Evolutionary conservation across 1,284 basidiomycete genomes (phyloP), one percentile per base, ranked within the genome.

Genomic region (Bondarzewia mesenterica): DNA sequence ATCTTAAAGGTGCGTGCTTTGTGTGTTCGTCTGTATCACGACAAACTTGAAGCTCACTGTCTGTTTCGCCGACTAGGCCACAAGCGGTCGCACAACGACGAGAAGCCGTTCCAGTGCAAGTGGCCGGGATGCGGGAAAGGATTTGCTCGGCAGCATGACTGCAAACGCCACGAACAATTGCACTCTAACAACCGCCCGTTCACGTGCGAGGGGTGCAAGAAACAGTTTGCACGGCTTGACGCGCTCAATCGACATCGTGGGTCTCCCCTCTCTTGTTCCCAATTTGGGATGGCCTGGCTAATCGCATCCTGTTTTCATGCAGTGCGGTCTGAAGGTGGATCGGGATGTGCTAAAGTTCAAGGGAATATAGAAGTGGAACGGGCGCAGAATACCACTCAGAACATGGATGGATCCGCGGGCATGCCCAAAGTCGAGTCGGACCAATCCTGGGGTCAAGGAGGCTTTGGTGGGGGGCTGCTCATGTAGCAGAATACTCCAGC

Each of bases 41-140:
- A n/a, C n/a, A n/a, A n/a, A n/a, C n/a, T n/a, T n/a, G n/a, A n/a
- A n/a, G n/a, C n/a, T n/a, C n/a, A n/a, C n/a, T n/a, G n/a, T n/a
- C n/a, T n/a, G n/a, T n/a, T n/a, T n/a, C n/a, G n/a, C n/a, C n/a
- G 26, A 16, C 27, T 55, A 82, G 84, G 82, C 20, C 89, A 91
- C 58, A 73, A 90, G 57, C 82, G 85, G 32, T 86, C 83, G n/a
- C 88, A 91, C 56, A 85, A 83, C 44, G 84, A 88, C 60, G 87
- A 90, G 64, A 81, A 87, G 54, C 87, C 87, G 22, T 91, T 85
- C 71, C 76, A 80, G 59, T 91, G 88, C 69, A 83, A 85, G 59
- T 90, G 86, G 85, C 86, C 88, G 0, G 87, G 85, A 16, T 91
- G 88, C 58, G 82, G 78, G 44, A 89, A 89, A 66, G 83, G 85